Evolutionary conservation across 1,284 basidiomycete genomes (phyloP), one percentile per base, ranked within the genome.

Genomic region (Fomitiporia mediterranea): DNA sequence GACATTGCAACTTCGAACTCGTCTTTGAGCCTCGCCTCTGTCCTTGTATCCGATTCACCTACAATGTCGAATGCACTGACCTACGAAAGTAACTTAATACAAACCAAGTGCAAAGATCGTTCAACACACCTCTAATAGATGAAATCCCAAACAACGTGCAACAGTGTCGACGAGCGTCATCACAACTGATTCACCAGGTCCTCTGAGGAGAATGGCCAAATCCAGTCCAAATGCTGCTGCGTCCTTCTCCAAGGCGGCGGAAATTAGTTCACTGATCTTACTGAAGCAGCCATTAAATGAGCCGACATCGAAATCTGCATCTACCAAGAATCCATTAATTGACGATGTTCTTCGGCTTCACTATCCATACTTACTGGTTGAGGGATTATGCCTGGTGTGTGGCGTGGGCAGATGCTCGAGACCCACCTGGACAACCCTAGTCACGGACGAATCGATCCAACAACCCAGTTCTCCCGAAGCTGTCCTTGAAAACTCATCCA

Each of bases 31-130:
- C 79, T 80, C 1, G 81, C 92, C 65, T 94, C 89, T 0, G 92
- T 93, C 60, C 90, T 88, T 2, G 77, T 74, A 49, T 89, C 84
- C 28, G 81, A 89, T 56, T 98, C 95, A 1, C 86, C 89, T 9
- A 96, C 67, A 11, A 96, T 68, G 57, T 92, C 84, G 66, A 86
- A 98, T 68, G 92, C 95, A 62, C 96, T 86, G 42, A 96, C 75
- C 91, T 94, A 55, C 6, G 44, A n/a, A n/a, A 6, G 9, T 13
- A 51, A 48, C 42, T 46, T 50, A 6, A 42, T 23, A 32, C 13
- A n/a, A 19, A 9, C 38, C 30, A 15, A 38, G n/a, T 30, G 1
- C 50, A n/a, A 7, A 3, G 9, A 17, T 9, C 27, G 23, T 30
- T 44, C 11, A 5, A 56, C 74, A 63, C 53, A 91, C 93, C 75